Conservation (phyloP, 768 basidiomycete genomes). For the Calvatia gigantea region DNA sequence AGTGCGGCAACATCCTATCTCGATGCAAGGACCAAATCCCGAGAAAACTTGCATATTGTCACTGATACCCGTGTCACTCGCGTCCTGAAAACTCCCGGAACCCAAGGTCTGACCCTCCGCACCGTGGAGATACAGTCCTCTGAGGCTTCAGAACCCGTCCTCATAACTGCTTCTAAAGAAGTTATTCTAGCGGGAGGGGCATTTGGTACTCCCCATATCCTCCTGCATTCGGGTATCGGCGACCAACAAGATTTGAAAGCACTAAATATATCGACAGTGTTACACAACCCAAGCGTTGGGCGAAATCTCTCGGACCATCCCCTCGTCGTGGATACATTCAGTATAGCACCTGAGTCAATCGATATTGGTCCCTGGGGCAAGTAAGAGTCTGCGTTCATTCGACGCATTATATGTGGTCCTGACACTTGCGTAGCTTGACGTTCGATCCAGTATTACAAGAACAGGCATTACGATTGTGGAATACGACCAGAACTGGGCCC, state of each 20-base stretch:
- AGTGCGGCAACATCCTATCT: constrained; percentile 16
- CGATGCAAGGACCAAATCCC: constrained; percentile 14
- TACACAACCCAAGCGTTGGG: constrained; percentile 3
- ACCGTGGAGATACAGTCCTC: constrained; percentile 7
- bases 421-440: background rate
- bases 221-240: constrained; percentile 9
- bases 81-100: constrained; percentile 8
- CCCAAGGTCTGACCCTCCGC: constrained; percentile 1
- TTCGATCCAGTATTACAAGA: background rate
- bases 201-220: constrained; percentile 1
- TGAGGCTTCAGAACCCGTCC: background rate
- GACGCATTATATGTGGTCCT: background rate
- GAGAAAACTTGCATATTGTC: constrained; percentile 28
- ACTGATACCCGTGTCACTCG: constrained; percentile 24
- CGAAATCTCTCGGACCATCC: constrained; percentile 5
- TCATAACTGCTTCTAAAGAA: constrained; percentile 2
- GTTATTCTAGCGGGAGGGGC: constrained; percentile 1
- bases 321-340: background rate
- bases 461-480: constrained; percentile 7
- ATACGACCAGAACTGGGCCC: constrained; percentile 8
- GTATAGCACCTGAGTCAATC: background rate
- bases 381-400: background rate
- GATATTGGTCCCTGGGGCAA: background rate
- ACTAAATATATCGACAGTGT: background rate
- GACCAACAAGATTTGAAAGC: background rate